A percentile compares a stretch with the other conserved stretches of the same genome.
Evolutionary conservation across 2,329 filamentous ascomycete genomes (phyloP).

Genomic region (Talaromyces islandicus): DNA sequence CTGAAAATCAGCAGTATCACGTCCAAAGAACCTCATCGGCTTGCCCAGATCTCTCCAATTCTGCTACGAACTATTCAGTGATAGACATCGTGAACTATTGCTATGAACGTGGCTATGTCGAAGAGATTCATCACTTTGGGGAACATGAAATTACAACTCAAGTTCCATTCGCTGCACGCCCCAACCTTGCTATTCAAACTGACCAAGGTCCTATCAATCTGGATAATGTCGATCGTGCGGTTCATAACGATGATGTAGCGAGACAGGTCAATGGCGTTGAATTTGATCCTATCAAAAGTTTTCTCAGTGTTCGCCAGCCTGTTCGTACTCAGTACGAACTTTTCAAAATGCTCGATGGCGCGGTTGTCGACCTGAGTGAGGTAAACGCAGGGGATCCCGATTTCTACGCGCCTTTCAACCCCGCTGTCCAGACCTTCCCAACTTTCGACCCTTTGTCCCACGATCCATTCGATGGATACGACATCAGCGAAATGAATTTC

Average conservation of each 20-base stretch:
- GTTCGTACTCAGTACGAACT: slow-evolving; percentile 7
- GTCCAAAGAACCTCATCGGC: slow-evolving; percentile 13
- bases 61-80: slow-evolving; percentile 24
- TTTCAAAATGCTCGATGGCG: slow-evolving; percentile 15
- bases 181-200: neutral
- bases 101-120: slow-evolving; percentile 24
- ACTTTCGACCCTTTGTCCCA: slow-evolving; percentile 6
- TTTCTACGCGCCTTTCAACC: slow-evolving; percentile 21
- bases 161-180: slow-evolving; percentile 21
- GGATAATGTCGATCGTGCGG: slow-evolving; percentile 2
- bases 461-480: slow-evolving; percentile 19
- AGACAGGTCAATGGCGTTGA: neutral
- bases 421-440: slow-evolving; percentile 14
- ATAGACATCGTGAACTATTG: slow-evolving; percentile 27
- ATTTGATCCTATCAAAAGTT: neutral
- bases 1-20: slow-evolving; percentile 22
- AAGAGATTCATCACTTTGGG: slow-evolving; percentile 11
- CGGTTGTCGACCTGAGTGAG: slow-evolving; percentile 3
- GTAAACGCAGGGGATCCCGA: slow-evolving; percentile 10
- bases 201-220: neutral
- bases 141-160: slow-evolving; percentile 13
- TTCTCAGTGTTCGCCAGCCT: neutral
- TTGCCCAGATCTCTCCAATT: slow-evolving; percentile 15
- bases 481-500: slow-evolving; percentile 17
- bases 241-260: slow-evolving; percentile 1